Base-by-base conservation (phyloP, 805 yeast species). In the Blastobotrys attinorum region DNA sequence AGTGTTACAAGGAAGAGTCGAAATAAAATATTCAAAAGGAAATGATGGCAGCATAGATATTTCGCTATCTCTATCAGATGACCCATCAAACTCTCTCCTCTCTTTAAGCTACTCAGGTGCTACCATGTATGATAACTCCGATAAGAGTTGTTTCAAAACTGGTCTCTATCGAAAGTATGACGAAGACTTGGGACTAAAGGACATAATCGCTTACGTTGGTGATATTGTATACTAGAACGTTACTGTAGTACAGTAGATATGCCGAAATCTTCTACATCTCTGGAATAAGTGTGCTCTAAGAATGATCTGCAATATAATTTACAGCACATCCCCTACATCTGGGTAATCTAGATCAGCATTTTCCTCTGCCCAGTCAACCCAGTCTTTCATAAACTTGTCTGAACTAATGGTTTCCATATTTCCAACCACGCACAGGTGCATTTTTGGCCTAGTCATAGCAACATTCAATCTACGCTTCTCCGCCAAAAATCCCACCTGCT, bases 401-500 rank as follows among this genome's bases (percentile, higher is more conserved):
- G 66, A 63, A 25, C 65, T 61, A 40, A 88, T 58, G 2, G 86
- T 73, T 54, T 84, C 95, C 70, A 83, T 72, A 59, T 92, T 94
- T 1, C 97, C 97, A 42, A 92, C 66, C 0, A 90, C 75, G 56
- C 92, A 84, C 4, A 90, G 66, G 54, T 89, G 97, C 47, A 90
- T 69, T 56, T 81, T 79, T 3, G 96, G 84, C 52, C 98, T 71
- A 0, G 97, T 89, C 59, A 90, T 87, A 1, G 97, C 96, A 17
- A 90, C 98, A 58, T 90, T 90, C 37, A 89, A 67, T 53, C 98
- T 73, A 56, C 92, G 67, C 43, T 75, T 72, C 52, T 90, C 97
- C 20, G 72, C 70, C 43, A 92, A 65, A 57, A 90, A 92, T 7
- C 97, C 97, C 38, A 89, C 81, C 42, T 81, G 84, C 27, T 71